Base-by-base conservation (phyloP, 129 eudicot genomes). In the Flaveria ramosissima region DNA sequence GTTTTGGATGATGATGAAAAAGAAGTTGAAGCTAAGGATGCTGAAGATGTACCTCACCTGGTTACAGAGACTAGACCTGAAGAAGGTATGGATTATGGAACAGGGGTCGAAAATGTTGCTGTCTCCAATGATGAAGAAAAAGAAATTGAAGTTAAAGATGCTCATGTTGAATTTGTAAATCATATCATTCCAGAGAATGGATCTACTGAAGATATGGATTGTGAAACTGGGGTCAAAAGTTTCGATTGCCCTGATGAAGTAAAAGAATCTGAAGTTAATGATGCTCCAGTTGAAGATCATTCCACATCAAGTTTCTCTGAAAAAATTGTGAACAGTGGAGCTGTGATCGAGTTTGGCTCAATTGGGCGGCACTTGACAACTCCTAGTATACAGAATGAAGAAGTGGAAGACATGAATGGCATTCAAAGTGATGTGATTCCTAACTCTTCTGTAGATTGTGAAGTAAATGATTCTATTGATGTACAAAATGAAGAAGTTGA, bases 261-360 rank as follows among this genome's bases (percentile, higher is more conserved):
- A 85, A 55, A 70, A 64, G 83, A 80, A 71, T 64, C 15, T 15
- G 75, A 56, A 52, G 67, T 67, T 71, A 69, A 71, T 73, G 78
- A 77, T 78, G 70, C 76, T 23, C 77, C 74, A 56, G 78, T 71
- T 53, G 80, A 50, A 46, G 86, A 60, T 55, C 32, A 57, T 23
- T 16, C 62, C 56, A 78, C 65, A 50, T 62, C 68, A 68, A 76
- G 65, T 71, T 15, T 71, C 64, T 59, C 71, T 47, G 61, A 66
- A 41, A 39, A 59, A 26, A 47, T 27, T 67, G 61, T 71, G 68
- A 82, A 60, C 74, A 53, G 61, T n/a, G 86, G 36, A 63, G 30
- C 81, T 66, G 79, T 71, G 36, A 75, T 84, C 15, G 81, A 70
- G 69, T 80, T 81, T 84, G 92, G 83, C 15, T 70, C 87, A 46